Evolutionary conservation across 331 rosid genomes (phyloP).

Genomic region (Malus hybrid): DNA sequence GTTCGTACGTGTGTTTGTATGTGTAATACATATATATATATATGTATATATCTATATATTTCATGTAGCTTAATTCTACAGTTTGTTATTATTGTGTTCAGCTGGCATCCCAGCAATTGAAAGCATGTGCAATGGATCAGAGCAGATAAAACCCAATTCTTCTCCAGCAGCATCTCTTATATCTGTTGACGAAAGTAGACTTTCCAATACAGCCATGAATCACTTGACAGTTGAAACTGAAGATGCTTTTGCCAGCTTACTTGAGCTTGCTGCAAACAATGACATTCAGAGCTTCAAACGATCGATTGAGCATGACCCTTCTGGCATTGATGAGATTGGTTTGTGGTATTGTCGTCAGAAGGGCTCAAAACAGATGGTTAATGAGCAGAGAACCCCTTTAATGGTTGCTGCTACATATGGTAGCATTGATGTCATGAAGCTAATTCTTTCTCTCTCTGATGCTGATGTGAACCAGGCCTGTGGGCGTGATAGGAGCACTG

Average conservation of each 20-base stretch:
- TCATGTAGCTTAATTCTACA: not conserved
- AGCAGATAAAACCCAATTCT: slow-evolving; percentile 23
- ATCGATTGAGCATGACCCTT: slow-evolving; percentile 57
- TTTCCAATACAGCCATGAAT: slow-evolving; percentile 46
- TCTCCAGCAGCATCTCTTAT: slow-evolving; percentile 9
- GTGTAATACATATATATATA: not conserved
- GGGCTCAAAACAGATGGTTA: slow-evolving; percentile 85
- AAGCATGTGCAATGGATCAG: slow-evolving; percentile 55
- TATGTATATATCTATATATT: not conserved
- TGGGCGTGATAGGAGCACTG: slow-evolving; percentile 72
- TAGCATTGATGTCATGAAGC: slow-evolving; percentile 59
- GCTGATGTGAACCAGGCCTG: slow-evolving; percentile 52
- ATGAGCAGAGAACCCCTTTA: slow-evolving; percentile 71
- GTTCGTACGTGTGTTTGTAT: not conserved
- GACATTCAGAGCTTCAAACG: slow-evolving; percentile 62
- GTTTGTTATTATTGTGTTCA: not conserved
- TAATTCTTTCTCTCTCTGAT: slow-evolving; percentile 56
- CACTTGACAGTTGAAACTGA: slow-evolving; percentile 64
- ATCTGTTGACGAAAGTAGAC: slow-evolving; percentile 14
- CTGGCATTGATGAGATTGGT: slow-evolving; percentile 69
- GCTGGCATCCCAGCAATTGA: slow-evolving; percentile 20
- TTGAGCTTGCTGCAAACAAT: slow-evolving; percentile 83
- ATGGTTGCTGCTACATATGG: slow-evolving; percentile 97
- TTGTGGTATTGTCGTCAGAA: slow-evolving; percentile 75
- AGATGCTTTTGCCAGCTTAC: slow-evolving; percentile 71